Evolutionary conservation across 805 yeast genomes (phyloP).

Genomic region (Metschnikowia continentalis): DNA sequence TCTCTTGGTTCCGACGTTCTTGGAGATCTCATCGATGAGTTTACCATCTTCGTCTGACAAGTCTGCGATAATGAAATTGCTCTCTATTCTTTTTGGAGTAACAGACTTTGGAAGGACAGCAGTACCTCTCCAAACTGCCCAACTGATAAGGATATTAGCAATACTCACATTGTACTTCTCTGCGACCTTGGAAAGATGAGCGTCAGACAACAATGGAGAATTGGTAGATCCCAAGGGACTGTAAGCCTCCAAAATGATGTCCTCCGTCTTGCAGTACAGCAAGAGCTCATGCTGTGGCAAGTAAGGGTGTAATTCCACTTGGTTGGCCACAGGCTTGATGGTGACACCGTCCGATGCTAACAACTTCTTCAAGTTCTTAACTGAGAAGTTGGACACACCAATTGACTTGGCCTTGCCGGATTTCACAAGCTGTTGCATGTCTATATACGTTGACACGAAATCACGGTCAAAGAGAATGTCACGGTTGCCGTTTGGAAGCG

Average conservation of each 20-base stretch:
- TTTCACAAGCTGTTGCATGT: constrained; percentile 53
- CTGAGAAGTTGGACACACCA: constrained; percentile 74
- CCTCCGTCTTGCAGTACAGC: constrained; percentile 48
- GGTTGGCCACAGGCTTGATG: constrained; percentile 65
- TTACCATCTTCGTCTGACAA: constrained; percentile 35
- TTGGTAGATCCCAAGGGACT: constrained; percentile 68
- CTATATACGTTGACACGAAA: constrained; percentile 57
- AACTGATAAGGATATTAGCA: constrained; percentile 52
- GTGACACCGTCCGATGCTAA: constrained; percentile 46
- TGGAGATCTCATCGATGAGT: constrained; percentile 23
- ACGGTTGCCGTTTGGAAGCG: constrained; percentile 32
- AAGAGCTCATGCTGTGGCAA: constrained; percentile 61
- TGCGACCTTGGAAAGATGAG: constrained; percentile 41
- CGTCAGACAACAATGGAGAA: constrained; percentile 49
- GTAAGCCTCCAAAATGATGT: constrained; percentile 65
- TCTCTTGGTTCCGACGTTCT: constrained; percentile 28
- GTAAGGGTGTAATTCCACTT: constrained; percentile 73
- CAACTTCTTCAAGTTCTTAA: constrained; percentile 47
- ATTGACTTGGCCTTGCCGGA: constrained; percentile 57
- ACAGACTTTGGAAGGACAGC: constrained; percentile 43
- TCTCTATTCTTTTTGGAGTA: constrained; percentile 25
- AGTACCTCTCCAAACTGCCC: constrained; percentile 56
- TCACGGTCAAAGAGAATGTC: constrained; percentile 30
- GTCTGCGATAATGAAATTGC: constrained; percentile 32
- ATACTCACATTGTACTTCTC: constrained; percentile 39